Conservation (phyloP, 1,284 basidiomycete genomes). For the Pulchroboletus neoregius region DNA sequence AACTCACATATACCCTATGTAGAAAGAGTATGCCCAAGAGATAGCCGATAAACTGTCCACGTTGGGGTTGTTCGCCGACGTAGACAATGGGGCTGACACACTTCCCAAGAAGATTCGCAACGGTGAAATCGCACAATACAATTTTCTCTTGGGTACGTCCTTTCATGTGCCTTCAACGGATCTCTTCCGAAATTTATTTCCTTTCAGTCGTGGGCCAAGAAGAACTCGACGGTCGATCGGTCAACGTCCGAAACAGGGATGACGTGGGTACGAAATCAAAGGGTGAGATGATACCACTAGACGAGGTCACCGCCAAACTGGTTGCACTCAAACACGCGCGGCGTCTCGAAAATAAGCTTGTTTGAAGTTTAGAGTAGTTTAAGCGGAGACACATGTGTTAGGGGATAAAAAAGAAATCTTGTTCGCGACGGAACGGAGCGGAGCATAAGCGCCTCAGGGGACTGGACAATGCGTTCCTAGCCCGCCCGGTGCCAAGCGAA, state of each 20-base stretch:
- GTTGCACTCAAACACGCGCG: conserved; percentile 59
- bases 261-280: conserved; percentile 81
- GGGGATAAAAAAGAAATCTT: neutral
- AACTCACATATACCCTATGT: conserved; percentile 22
- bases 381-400: conserved; percentile 7
- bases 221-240: conserved; percentile 80
- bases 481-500: neutral
- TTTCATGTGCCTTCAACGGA: neutral
- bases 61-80: conserved; percentile 84
- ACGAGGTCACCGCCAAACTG: conserved; percentile 63
- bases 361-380: conserved; percentile 24
- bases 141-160: conserved; percentile 87
- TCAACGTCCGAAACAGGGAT: conserved; percentile 95
- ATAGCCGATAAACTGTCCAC: conserved; percentile 68
- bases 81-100: conserved; percentile 90
- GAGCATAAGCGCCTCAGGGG: neutral
- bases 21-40: conserved; percentile 89
- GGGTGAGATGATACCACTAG: conserved; percentile 63
- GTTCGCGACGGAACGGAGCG: conserved; percentile 3
- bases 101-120: conserved; percentile 96
- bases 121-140: conserved; percentile 91
- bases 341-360: conserved; percentile 57
- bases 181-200: conserved; percentile 5
- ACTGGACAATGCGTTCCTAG: too few relatives aligned
- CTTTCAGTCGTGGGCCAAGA: conserved; percentile 87